These are phyloP conservation scores for Trichomonas gallinae DNA, from an alignment of 208 protist species.

Conservation along the genomic window DNA sequence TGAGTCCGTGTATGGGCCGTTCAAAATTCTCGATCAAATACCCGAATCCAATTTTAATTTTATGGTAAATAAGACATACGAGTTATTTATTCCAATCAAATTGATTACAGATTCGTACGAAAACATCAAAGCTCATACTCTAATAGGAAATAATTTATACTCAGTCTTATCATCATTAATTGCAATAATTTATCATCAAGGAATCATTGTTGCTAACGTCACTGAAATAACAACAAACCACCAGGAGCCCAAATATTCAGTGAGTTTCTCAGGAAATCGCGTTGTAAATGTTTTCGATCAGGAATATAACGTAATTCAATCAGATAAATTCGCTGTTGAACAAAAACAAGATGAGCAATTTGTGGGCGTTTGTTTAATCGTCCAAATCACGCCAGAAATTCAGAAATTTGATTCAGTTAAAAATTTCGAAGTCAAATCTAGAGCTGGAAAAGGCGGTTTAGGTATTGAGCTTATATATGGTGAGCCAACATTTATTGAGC, in stretches of 20 bases:
- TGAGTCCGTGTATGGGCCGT: background rate
- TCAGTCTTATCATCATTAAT: background rate
- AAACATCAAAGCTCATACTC: background rate
- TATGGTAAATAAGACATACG: background rate
- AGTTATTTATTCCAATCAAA: background rate
- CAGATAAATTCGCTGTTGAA: background rate
- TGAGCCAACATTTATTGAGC: background rate
- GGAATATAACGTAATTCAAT: background rate
- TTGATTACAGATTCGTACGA: background rate
- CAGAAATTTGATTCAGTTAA: background rate
- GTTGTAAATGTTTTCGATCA: background rate
- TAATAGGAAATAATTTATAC: background rate
- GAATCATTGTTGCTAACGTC: background rate
- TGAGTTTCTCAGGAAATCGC: background rate
- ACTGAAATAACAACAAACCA: background rate
- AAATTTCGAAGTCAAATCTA: background rate
- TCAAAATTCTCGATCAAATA: background rate
- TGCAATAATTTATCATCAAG: background rate
- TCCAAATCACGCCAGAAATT: background rate
- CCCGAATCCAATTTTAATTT: background rate
- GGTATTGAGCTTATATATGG: background rate
- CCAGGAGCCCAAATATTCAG: background rate
- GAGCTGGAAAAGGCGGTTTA: background rate
- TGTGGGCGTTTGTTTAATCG: background rate
- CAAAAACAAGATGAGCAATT: background rate